Percentiles rank a stretch among this genome's conserved stretches.
phyloP scores from a whole-genome alignment of 2,329 filamentous ascomycete species.

The Trichophaea hybrida region DNA sequence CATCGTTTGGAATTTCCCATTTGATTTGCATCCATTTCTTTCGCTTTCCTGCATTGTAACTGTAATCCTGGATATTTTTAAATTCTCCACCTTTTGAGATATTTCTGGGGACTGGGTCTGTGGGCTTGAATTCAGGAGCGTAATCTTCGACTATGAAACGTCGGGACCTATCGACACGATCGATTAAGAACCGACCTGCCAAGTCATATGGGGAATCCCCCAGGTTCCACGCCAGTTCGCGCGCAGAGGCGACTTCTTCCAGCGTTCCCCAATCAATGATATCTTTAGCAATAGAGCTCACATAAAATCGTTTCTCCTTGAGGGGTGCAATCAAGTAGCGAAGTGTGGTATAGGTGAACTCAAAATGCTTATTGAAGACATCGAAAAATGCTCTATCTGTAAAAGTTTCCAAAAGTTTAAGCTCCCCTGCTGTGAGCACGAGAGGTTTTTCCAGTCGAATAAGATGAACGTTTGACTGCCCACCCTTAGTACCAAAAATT shows the following conservation, averaged over 20 bases:
- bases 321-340: slow-evolving; percentile 72
- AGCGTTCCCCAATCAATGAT: slow-evolving; percentile 52
- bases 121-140: slow-evolving; percentile 45
- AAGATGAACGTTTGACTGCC: slow-evolving; percentile 44
- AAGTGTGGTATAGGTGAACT: slow-evolving; percentile 46
- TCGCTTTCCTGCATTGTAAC: slow-evolving; percentile 57
- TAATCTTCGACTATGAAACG: slow-evolving; percentile 44
- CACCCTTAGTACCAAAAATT: slow-evolving; percentile 54
- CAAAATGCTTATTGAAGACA: slow-evolving; percentile 78
- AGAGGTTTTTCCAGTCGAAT: slow-evolving; percentile 36
- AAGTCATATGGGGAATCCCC: slow-evolving; percentile 37
- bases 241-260: slow-evolving; percentile 30
- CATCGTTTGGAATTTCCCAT: slow-evolving; percentile 46
- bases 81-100: slow-evolving; percentile 38
- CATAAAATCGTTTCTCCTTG: slow-evolving; percentile 12
- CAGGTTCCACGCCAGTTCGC: slow-evolving; percentile 32
- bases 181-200: slow-evolving; percentile 40
- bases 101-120: slow-evolving; percentile 48
- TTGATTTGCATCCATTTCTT: slow-evolving; percentile 34
- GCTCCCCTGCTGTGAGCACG: slow-evolving; percentile 32
- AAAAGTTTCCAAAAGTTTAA: slow-evolving; percentile 51
- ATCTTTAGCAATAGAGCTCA: slow-evolving; percentile 15
- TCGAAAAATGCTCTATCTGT: slow-evolving; percentile 66
- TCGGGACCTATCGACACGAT: slow-evolving; percentile 48
- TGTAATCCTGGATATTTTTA: slow-evolving; percentile 67